Evolutionary conservation across 306 rosid genomes (phyloP).

Genomic region (Trifolium subterraneum): DNA sequence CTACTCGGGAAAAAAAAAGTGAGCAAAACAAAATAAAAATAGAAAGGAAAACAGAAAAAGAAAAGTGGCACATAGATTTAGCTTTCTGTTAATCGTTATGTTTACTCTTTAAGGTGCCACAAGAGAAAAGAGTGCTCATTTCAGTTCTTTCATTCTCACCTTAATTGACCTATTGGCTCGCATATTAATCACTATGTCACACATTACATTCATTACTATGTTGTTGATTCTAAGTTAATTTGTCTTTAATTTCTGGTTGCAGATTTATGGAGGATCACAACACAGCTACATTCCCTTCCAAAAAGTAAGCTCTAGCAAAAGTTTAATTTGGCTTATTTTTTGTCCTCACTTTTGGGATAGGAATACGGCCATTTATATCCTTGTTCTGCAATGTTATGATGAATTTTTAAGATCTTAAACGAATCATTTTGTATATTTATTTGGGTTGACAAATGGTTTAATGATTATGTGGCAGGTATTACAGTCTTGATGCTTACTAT

Average conservation of each 20-base stretch:
- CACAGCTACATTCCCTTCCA: constrained; percentile 96
- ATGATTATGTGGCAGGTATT: constrained; percentile 69
- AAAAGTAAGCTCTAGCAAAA: constrained; percentile 66
- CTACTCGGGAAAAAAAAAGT: not conserved
- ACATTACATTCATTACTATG: constrained; percentile 16
- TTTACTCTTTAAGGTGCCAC: not conserved
- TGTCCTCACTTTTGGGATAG: constrained; percentile 14
- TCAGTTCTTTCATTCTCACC: constrained; percentile 16
- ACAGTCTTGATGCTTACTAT: constrained; percentile 83
- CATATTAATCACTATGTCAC: not conserved
- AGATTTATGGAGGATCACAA: constrained; percentile 99
- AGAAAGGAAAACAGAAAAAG: not conserved
- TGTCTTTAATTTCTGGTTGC: constrained; percentile 37
- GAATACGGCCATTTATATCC: constrained; percentile 14
- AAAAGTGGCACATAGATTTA: constrained; percentile 22
- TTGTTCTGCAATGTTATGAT: constrained; percentile 7
- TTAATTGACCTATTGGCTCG: constrained; percentile 5
- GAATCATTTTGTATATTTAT: not conserved
- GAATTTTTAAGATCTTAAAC: constrained; percentile 32
- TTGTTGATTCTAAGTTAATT: constrained; percentile 11
- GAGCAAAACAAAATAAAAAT: not conserved
- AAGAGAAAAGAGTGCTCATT: constrained; percentile 12
- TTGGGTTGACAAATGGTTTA: constrained; percentile 33
- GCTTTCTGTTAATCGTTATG: constrained; percentile 30
- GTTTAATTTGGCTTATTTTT: constrained; percentile 36